Evolutionary conservation across 2,329 filamentous ascomycete genomes (phyloP).

Genomic region (Sphaerostilbella broomeana): DNA sequence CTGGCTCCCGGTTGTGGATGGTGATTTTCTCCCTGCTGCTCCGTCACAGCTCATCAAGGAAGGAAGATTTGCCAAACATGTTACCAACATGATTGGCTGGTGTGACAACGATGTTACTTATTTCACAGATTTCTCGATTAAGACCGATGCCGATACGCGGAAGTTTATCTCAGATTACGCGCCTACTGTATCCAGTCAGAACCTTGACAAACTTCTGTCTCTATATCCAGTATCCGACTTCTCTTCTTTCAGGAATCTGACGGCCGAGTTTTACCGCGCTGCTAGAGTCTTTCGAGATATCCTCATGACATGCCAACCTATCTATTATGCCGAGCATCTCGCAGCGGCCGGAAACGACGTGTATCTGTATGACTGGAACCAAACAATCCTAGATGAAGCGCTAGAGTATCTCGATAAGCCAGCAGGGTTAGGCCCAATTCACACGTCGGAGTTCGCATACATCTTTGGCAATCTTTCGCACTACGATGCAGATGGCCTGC

Average conservation of each 20-base stretch:
- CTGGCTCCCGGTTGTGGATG: slow-evolving; percentile 42
- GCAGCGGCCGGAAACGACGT: slow-evolving; percentile 32
- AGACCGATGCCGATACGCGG: slow-evolving; percentile 32
- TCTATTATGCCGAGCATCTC: slow-evolving; percentile 36
- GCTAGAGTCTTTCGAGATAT: slow-evolving; percentile 46
- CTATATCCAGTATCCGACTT: slow-evolving; percentile 48
- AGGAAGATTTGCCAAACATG: slow-evolving; percentile 51
- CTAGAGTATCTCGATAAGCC: slow-evolving; percentile 27
- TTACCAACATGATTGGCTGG: slow-evolving; percentile 57
- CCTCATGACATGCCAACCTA: slow-evolving; percentile 42
- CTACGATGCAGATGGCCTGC: slow-evolving; percentile 33
- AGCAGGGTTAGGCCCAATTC: slow-evolving; percentile 39
- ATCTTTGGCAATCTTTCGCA: slow-evolving; percentile 40
- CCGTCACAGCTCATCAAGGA: slow-evolving; percentile 46
- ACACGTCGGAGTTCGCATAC: slow-evolving; percentile 49
- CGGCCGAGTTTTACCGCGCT: slow-evolving; percentile 43
- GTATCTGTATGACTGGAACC: slow-evolving; percentile 47
- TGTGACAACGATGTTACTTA: slow-evolving; percentile 37
- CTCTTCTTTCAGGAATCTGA: slow-evolving; percentile 28
- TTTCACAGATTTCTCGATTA: slow-evolving; percentile 35
- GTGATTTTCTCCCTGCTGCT: slow-evolving; percentile 33
- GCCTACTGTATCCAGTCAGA: slow-evolving; percentile 27
- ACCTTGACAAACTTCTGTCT: slow-evolving; percentile 35
- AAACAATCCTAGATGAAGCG: slow-evolving; percentile 43
- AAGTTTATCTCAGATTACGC: slow-evolving; percentile 35